A percentile compares a stretch with the other conserved stretches of the same genome.
These are phyloP conservation scores for Dictyostelium citrinum DNA, from an alignment of 78 protist genomes.

Conservation along the genomic window DNA sequence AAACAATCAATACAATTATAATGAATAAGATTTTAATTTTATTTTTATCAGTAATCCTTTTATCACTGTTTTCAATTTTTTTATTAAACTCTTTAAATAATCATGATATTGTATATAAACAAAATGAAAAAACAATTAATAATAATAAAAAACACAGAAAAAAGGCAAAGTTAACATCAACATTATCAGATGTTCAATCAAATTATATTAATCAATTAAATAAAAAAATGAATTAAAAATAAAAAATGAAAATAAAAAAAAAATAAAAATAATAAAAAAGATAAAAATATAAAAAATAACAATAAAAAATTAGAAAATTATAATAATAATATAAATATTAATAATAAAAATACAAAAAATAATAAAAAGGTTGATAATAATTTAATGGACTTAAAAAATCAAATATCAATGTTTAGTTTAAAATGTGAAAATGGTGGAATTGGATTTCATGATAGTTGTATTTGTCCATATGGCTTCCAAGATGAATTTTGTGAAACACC, in stretches of 20 bases:
- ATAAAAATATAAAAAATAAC: neutral
- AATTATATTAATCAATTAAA: neutral
- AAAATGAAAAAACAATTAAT: neutral
- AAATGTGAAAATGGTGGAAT: conserved; percentile 20
- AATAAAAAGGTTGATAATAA: neutral
- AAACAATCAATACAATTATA: neutral
- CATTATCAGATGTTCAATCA: neutral
- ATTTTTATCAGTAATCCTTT: neutral
- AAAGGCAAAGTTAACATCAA: neutral
- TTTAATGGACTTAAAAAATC: neutral
- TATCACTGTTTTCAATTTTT: neutral
- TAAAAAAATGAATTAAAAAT: neutral
- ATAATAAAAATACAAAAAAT: neutral
- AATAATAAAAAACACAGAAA: neutral
- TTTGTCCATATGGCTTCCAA: neutral
- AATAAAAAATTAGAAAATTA: neutral
- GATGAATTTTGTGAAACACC: neutral
- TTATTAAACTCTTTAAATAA: neutral
- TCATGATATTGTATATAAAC: neutral
- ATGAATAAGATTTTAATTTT: neutral
- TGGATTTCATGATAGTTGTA: neutral
- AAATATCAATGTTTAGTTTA: neutral
- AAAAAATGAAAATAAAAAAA: neutral
- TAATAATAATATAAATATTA: neutral
- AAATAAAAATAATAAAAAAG: neutral